Percentiles rank a stretch among this genome's conserved stretches.
Conservation (phyloP, 371 early-diverging fungal species). For the Lichtheimia corymbifera region DNA sequence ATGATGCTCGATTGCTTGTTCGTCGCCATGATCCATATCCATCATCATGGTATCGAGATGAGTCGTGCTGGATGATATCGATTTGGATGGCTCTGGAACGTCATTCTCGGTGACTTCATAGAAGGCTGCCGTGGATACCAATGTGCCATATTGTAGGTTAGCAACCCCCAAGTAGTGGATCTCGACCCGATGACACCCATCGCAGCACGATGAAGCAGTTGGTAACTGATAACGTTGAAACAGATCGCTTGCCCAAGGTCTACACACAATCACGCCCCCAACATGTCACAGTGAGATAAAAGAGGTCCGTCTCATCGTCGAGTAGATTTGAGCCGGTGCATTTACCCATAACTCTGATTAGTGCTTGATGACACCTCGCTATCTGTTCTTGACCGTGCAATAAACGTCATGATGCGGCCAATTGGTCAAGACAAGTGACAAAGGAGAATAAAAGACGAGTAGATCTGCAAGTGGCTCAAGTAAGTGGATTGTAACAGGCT, state of each 20-base stretch:
- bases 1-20: not conserved
- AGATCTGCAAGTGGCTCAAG: too few species aligned
- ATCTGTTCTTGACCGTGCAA: conserved; percentile 18
- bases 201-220: conserved; percentile 4
- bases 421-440: not conserved
- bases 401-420: conserved; percentile 9
- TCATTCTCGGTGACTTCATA: conserved; percentile 43
- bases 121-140: conserved; percentile 19
- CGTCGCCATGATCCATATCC: conserved; percentile 2
- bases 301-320: not conserved
- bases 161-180: conserved; percentile 33
- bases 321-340: not conserved
- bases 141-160: conserved; percentile 17
- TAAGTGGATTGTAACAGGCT: too few species aligned
- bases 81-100: conserved; percentile 1
- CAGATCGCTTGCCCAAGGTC: conserved; percentile 23
- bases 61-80: not conserved
- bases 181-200: conserved; percentile 21
- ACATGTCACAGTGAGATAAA: not conserved
- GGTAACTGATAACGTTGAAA: conserved; percentile 24
- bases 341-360: not conserved
- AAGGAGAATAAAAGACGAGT: conserved; percentile 1
- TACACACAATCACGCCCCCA: conserved; percentile 4
- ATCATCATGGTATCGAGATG: not conserved
- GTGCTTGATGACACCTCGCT: conserved; percentile 16